Conservation (phyloP, 345 rosid genomes). For the Erucastrum elatum region DNA sequence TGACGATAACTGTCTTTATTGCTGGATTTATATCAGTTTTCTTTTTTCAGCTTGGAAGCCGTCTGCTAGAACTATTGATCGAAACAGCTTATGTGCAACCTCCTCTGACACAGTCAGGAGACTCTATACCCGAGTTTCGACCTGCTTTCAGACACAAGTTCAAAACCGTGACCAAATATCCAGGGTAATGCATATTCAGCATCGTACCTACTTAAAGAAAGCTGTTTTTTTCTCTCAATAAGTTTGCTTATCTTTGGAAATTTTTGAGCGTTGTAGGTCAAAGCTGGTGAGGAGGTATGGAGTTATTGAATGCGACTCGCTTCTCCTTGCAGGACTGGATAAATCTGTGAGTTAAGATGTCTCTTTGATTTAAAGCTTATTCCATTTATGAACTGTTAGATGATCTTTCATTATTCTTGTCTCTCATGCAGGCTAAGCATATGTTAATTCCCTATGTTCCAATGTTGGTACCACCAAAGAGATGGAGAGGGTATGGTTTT, state of each 20-base stretch:
- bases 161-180: conserved; percentile 54
- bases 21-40: conserved; percentile 3
- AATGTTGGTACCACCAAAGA: conserved; percentile 95
- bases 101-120: conserved; percentile 66
- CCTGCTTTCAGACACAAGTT: conserved; percentile 87
- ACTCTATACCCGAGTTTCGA: conserved; percentile 77
- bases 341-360: conserved; percentile 65
- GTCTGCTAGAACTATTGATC: conserved; percentile 73
- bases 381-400: conserved; percentile 13
- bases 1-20: conserved; percentile 8
- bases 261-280: conserved; percentile 50
- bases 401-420: conserved; percentile 8
- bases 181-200: conserved; percentile 50
- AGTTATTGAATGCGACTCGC: conserved; percentile 83
- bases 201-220: background rate
- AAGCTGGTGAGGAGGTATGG: conserved; percentile 69
- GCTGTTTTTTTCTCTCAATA: background rate
- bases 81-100: conserved; percentile 87
- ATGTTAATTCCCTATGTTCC: conserved; percentile 90
- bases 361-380: conserved; percentile 9
- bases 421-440: conserved; percentile 78
- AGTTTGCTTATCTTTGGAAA: background rate
- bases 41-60: conserved; percentile 74
- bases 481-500: conserved; percentile 84
- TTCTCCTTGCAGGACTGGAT: conserved; percentile 71